Conservation (phyloP, 2,329 filamentous ascomycete species). For the Beauveria brongniartii region DNA sequence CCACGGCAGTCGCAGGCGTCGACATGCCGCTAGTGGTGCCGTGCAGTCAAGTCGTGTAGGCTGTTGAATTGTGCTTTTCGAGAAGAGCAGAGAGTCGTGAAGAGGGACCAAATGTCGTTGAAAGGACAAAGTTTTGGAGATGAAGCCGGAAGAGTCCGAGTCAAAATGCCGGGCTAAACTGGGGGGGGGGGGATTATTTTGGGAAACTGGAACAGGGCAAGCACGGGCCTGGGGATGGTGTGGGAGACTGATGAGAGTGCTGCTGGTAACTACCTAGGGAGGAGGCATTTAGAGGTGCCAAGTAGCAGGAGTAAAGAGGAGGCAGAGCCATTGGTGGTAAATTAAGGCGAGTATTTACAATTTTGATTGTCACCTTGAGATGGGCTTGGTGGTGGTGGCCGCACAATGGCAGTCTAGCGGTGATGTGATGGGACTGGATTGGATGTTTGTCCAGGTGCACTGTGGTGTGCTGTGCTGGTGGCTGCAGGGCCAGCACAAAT, state of each 20-base stretch:
- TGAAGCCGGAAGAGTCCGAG: background rate
- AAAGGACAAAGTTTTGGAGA: background rate
- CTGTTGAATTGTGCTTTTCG: background rate
- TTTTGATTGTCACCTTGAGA: no score
- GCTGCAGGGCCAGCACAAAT: no score
- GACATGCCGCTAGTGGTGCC: slow-evolving; percentile 48
- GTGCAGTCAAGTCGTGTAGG: background rate
- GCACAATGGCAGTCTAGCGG: no score
- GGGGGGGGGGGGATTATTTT: background rate
- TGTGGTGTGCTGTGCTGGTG: no score
- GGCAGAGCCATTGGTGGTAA: no score
- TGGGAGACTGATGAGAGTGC: background rate
- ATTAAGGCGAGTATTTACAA: no score
- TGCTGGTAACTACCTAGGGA: no score
- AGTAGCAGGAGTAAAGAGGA: no score
- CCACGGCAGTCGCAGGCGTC: slow-evolving; percentile 68
- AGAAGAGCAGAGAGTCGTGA: background rate
- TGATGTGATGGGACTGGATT: no score
- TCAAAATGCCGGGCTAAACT: background rate
- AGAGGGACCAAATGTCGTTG: background rate
- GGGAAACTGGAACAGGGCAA: slow-evolving; percentile 1
- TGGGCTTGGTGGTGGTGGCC: no score
- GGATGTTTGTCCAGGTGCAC: no score
- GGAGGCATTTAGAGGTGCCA: no score
- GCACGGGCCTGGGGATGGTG: background rate